phyloP scores from a whole-genome alignment of 148 eudicot genomes.

The Vaccinium vitisidaea region DNA sequence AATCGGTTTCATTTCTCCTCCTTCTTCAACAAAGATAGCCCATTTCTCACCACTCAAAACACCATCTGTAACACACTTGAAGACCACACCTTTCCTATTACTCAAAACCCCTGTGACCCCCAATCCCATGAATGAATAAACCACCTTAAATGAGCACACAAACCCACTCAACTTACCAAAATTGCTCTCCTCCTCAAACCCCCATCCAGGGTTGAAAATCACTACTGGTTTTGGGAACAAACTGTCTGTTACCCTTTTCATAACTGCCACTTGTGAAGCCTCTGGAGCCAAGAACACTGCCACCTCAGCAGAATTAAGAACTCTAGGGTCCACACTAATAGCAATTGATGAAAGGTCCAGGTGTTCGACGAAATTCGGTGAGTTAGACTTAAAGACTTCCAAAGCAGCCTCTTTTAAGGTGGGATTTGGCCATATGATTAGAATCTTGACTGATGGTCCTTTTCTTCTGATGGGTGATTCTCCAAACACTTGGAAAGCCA shows the following conservation, averaged over 20 bases:
- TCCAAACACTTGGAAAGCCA: constrained; percentile 59
- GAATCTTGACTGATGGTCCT: constrained; percentile 41
- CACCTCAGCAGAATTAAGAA: constrained; percentile 67
- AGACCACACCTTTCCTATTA: constrained; percentile 74
- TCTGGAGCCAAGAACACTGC: constrained; percentile 79
- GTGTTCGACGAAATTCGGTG: constrained; percentile 37
- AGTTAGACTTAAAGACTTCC: constrained; percentile 26
- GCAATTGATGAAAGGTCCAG: constrained; percentile 37
- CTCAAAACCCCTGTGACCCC: constrained; percentile 87
- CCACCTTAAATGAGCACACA: constrained; percentile 71
- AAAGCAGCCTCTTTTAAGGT: constrained; percentile 36
- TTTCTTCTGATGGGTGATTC: constrained; percentile 50
- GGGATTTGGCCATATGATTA: constrained; percentile 53
- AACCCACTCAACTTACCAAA: constrained; percentile 55
- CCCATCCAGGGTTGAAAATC: constrained; percentile 82
- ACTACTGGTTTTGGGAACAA: constrained; percentile 66
- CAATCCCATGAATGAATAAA: constrained; percentile 86
- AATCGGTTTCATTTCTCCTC: constrained; percentile 49
- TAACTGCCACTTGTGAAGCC: constrained; percentile 47
- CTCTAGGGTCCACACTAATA: constrained; percentile 40
- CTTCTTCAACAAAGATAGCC: constrained; percentile 79
- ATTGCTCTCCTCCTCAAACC: constrained; percentile 68
- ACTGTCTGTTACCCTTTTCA: constrained; percentile 50
- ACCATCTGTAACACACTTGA: constrained; percentile 67
- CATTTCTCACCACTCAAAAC: constrained; percentile 74